Evolutionary conservation across 768 basidiomycete genomes (phyloP).

Genomic region (Tricholoma terreum): DNA sequence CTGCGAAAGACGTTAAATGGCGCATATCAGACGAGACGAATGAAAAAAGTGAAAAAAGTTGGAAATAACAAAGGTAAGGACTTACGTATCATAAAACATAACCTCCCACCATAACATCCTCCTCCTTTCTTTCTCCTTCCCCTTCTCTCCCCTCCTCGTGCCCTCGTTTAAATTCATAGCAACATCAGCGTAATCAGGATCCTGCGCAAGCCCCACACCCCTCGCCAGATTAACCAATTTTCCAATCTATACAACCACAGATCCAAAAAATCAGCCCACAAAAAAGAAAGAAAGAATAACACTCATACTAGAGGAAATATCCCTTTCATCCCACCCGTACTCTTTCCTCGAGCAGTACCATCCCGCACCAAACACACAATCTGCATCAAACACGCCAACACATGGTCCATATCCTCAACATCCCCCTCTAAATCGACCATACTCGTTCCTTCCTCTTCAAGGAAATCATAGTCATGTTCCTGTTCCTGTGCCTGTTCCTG

Average conservation of each 20-base stretch:
- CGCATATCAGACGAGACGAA: background rate
- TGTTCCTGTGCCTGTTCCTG: background rate
- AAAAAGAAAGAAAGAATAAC: background rate
- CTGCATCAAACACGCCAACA: constrained; percentile 58
- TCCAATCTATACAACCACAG: constrained; percentile 43
- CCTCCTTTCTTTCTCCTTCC: constrained; percentile 34
- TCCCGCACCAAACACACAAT: constrained; percentile 34
- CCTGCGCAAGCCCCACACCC: constrained; percentile 57
- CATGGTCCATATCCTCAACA: constrained; percentile 44
- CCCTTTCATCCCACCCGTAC: constrained; percentile 7
- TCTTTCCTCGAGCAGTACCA: background rate
- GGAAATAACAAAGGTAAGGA: constrained; percentile 15
- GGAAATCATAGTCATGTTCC: background rate
- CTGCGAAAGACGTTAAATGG: constrained; percentile 30
- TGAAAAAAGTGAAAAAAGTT: background rate
- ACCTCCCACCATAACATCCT: constrained; percentile 75
- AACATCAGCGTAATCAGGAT: constrained; percentile 45
- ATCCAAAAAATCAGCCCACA: background rate
- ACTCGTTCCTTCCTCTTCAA: constrained; percentile 1
- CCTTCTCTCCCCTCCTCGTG: constrained; percentile 11
- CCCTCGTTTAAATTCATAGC: background rate
- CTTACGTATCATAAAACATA: constrained; percentile 74
- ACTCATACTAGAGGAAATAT: constrained; percentile 42
- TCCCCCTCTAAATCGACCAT: constrained; percentile 17
- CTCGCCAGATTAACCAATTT: constrained; percentile 69